These are phyloP conservation scores for Brassica cretica DNA, from an alignment of 345 rosid species.

Conservation along the genomic window DNA sequence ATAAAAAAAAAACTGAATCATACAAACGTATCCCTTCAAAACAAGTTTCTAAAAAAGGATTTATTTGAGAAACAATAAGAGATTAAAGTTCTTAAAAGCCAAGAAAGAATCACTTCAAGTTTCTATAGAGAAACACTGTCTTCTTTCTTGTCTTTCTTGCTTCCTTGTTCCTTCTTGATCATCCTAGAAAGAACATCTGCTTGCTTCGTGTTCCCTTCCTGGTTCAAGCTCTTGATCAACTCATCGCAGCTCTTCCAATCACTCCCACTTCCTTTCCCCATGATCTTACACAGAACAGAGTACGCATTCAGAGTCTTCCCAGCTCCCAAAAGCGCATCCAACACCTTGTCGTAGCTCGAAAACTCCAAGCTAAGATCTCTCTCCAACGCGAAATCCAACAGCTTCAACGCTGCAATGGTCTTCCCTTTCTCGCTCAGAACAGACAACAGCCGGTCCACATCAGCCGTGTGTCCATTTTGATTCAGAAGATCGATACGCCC, in stretches of 20 bases:
- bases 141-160: slow-evolving; percentile 41
- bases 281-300: slow-evolving; percentile 73
- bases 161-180: slow-evolving; percentile 49
- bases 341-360: slow-evolving; percentile 73
- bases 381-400: slow-evolving; percentile 71
- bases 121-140: slow-evolving; percentile 22
- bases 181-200: slow-evolving; percentile 87
- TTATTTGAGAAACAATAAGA: slow-evolving; percentile 20
- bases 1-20: slow-evolving; percentile 16
- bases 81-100: background rate
- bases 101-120: slow-evolving; percentile 28
- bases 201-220: slow-evolving; percentile 83
- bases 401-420: slow-evolving; percentile 80
- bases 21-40: slow-evolving; percentile 22
- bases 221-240: slow-evolving; percentile 72
- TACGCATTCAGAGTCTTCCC: slow-evolving; percentile 93
- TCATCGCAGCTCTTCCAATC: slow-evolving; percentile 74
- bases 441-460: slow-evolving; percentile 63
- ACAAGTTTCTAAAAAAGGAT: slow-evolving; percentile 20
- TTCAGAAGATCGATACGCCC: slow-evolving; percentile 78
- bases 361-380: slow-evolving; percentile 60
- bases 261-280: slow-evolving; percentile 67
- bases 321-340: slow-evolving; percentile 74
- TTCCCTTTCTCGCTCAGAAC: slow-evolving; percentile 74
- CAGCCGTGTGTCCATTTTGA: slow-evolving; percentile 51